Percentiles rank a stretch among this genome's conserved stretches.
Evolutionary conservation across 805 yeast species (phyloP).

Genomic region (Phaffomyces opuntiae): DNA sequence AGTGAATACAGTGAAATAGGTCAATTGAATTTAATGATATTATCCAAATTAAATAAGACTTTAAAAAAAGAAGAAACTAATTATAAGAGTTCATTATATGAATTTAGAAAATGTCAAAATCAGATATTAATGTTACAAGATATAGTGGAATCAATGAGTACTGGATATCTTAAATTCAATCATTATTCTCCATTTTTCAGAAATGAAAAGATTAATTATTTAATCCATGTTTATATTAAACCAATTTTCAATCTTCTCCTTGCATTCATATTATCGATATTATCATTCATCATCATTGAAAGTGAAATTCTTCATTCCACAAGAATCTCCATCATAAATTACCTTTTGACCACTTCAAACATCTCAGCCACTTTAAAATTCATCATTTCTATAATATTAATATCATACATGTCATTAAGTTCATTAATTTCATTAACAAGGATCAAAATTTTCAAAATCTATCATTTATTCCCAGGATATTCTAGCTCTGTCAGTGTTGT

Average conservation of each 20-base stretch:
- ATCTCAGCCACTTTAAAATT: constrained; percentile 25
- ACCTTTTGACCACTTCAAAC: constrained; percentile 31
- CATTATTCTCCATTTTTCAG: constrained; percentile 21
- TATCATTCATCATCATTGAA: constrained; percentile 54
- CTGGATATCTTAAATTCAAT: constrained; percentile 27
- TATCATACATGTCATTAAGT: constrained; percentile 63
- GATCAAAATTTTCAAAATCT: constrained; percentile 65
- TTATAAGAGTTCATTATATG: constrained; percentile 47
- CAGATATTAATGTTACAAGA: constrained; percentile 53
- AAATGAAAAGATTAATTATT: constrained; percentile 36
- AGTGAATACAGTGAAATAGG: constrained; percentile 17
- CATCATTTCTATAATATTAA: constrained; percentile 33
- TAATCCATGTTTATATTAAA: constrained; percentile 33
- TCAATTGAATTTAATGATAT: constrained; percentile 30
- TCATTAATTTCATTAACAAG: constrained; percentile 61
- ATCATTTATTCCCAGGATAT: constrained; percentile 62
- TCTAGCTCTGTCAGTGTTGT: constrained; percentile 72
- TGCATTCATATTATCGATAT: constrained; percentile 34
- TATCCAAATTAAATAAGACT: constrained; percentile 44
- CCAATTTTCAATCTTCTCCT: constrained; percentile 40
- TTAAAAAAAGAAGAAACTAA: constrained; percentile 47
- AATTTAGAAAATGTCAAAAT: constrained; percentile 43
- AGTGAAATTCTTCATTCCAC: constrained; percentile 74
- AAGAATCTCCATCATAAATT: constrained; percentile 51
- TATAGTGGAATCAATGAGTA: constrained; percentile 35